Percentiles rank a stretch among this genome's conserved stretches.
Conservation (phyloP, 2,329 filamentous ascomycete species). For the Phaeosphaeriaceae sp. region DNA sequence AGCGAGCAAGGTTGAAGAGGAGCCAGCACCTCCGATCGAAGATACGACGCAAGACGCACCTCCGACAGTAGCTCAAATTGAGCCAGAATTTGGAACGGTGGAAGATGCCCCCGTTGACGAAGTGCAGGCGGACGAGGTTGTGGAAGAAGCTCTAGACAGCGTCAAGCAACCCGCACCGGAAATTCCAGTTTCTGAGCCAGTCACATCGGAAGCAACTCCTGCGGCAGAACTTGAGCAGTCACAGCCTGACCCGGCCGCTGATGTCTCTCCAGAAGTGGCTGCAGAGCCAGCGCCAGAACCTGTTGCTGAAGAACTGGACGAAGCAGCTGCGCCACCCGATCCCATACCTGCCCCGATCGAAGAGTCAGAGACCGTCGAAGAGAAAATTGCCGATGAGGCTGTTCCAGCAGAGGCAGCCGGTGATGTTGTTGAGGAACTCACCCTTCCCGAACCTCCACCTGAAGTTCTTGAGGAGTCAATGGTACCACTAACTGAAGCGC, state of each 20-base stretch:
- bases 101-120: background rate
- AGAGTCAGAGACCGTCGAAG: background rate
- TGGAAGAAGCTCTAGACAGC: background rate
- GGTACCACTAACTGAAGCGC: background rate
- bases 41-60: background rate
- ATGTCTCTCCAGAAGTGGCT: background rate
- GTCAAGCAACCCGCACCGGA: constrained; percentile 7
- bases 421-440: background rate
- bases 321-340: background rate
- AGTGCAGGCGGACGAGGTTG: background rate
- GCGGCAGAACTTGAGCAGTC: background rate
- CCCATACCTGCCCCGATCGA: background rate
- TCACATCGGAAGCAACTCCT: background rate
- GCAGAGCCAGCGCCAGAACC: background rate
- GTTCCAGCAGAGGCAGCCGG: background rate
- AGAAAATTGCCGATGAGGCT: background rate
- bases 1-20: background rate
- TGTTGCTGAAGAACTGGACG: background rate
- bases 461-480: background rate
- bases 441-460: background rate
- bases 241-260: background rate
- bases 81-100: constrained; percentile 4
- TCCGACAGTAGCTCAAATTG: background rate
- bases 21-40: background rate
- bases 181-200: background rate